phyloP scores from a whole-genome alignment of 179 eudicot species.

The Camellia oleifera region DNA sequence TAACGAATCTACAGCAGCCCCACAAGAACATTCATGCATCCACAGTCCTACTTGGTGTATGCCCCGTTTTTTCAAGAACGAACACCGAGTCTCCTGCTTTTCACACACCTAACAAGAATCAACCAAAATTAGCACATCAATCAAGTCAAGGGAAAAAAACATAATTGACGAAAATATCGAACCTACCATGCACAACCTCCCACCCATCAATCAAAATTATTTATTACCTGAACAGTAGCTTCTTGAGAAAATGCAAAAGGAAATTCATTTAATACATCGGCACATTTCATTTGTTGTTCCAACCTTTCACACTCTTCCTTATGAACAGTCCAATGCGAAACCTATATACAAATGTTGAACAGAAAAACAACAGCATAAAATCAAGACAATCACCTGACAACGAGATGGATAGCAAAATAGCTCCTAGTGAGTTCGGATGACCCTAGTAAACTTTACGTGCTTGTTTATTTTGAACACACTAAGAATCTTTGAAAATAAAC shows the following conservation, averaged over 20 bases:
- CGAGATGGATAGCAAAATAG: background rate
- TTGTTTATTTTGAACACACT: background rate
- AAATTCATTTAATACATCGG: conserved; percentile 52
- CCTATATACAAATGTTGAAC: conserved; percentile 29
- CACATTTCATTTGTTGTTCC: conserved; percentile 55
- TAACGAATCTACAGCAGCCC: conserved; percentile 18
- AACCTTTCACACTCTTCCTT: conserved; percentile 81
- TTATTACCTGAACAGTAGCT: conserved; percentile 57
- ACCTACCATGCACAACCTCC: background rate
- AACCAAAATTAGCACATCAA: conserved; percentile 9
- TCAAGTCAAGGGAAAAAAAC: background rate
- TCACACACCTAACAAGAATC: conserved; percentile 40
- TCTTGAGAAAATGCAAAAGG: conserved; percentile 69
- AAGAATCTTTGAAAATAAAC: background rate
- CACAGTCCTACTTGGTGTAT: conserved; percentile 79
- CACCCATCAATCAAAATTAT: background rate
- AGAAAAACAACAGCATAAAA: background rate
- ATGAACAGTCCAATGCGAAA: conserved; percentile 74
- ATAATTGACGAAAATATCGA: background rate
- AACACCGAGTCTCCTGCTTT: conserved; percentile 56
- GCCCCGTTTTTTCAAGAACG: conserved; percentile 49
- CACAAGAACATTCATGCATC: conserved; percentile 77
- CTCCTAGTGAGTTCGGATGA: background rate
- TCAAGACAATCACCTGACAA: conserved; percentile 6
- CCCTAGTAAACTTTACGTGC: background rate